Evolutionary conservation across 441 rosid genomes (phyloP), one percentile per base, ranked within the genome.

Genomic region (Erysimum cheiri): DNA sequence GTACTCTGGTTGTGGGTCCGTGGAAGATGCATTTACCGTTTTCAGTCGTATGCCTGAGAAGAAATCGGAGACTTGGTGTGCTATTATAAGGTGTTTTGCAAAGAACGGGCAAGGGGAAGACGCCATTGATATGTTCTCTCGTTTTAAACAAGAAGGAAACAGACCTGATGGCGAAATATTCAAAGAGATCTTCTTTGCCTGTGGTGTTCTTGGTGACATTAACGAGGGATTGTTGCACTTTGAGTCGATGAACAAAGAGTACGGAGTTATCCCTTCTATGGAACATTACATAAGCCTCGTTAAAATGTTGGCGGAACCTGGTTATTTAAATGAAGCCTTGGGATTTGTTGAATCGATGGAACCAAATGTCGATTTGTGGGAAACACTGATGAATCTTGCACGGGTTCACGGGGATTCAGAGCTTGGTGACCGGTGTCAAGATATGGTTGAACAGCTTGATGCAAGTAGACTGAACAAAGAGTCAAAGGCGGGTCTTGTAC

Each of bases 391-490:
- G 97, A 80, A 80, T 67, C 82, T 82, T 11, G 71, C 91, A 67
- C 80, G 96, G 67, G 77, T 82, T 70, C 96, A 93, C 37, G 97
- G 96, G 53, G 74, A 87, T 68, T 57, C 73, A 61, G 93, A 85
- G 80, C 92, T 89, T 3, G 96, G 97, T 8, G 90, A 89, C 70
- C 85, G 75, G 28, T 91, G 92, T 62, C 86, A 86, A 62, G 92
- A 83, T 62, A 71, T 90, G 50, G 81, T 89, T 26, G 80, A 76
- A 78, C 76, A 78, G 60, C 58, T 83, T 50, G 94, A 93, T 43
- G 76, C 92, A 7, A 69, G 82, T 2, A 77, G 63, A 44, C 72
- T 88, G 73, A 62, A 64, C 74, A 81, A 80, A 53, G 84, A 90
- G 28, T 85, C 98, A 13, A 87, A 72, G 71, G 80, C 79, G 15